Percentiles rank a stretch among this genome's conserved stretches.
Evolutionary conservation across 2,329 filamentous ascomycete genomes (phyloP).

Genomic region (Talaromyces sp.): DNA sequence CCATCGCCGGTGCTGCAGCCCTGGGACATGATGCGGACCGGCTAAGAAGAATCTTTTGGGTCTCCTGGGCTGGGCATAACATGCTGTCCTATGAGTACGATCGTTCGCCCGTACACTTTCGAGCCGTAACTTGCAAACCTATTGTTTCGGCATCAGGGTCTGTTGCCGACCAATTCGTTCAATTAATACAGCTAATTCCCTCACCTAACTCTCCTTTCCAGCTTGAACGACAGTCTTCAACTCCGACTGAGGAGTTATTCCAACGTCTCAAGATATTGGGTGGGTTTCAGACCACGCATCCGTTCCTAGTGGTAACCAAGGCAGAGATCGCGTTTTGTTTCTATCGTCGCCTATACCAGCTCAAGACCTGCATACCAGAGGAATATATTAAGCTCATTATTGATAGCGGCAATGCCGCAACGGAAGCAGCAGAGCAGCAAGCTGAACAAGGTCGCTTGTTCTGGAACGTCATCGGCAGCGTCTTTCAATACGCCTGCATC

Average conservation of each 20-base stretch:
- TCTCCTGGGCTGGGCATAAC: slow-evolving; percentile 31
- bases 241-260: slow-evolving; percentile 25
- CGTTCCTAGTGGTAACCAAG: slow-evolving; percentile 30
- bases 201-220: slow-evolving; percentile 7
- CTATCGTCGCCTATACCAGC: slow-evolving; percentile 32
- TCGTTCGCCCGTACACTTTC: slow-evolving; percentile 27
- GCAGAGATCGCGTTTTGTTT: slow-evolving; percentile 33
- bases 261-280: slow-evolving; percentile 24
- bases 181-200: slow-evolving; percentile 28
- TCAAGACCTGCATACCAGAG: slow-evolving; percentile 24
- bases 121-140: slow-evolving; percentile 25
- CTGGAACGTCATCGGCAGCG: slow-evolving; percentile 33
- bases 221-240: slow-evolving; percentile 16
- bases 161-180: slow-evolving; percentile 29
- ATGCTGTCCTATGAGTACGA: slow-evolving; percentile 35
- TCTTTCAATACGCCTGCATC: slow-evolving; percentile 32
- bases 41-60: slow-evolving; percentile 33
- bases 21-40: slow-evolving; percentile 31
- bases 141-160: slow-evolving; percentile 23
- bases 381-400: slow-evolving; percentile 25
- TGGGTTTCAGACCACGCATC: slow-evolving; percentile 22
- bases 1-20: slow-evolving; percentile 15
- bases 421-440: slow-evolving; percentile 25
- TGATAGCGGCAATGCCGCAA: slow-evolving; percentile 21
- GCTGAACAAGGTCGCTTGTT: slow-evolving; percentile 26